Percentiles rank a stretch among this genome's conserved stretches.
Evolutionary conservation across 2,329 filamentous ascomycete genomes (phyloP).

Genomic region (Phyllosticta paracitricarpa): DNA sequence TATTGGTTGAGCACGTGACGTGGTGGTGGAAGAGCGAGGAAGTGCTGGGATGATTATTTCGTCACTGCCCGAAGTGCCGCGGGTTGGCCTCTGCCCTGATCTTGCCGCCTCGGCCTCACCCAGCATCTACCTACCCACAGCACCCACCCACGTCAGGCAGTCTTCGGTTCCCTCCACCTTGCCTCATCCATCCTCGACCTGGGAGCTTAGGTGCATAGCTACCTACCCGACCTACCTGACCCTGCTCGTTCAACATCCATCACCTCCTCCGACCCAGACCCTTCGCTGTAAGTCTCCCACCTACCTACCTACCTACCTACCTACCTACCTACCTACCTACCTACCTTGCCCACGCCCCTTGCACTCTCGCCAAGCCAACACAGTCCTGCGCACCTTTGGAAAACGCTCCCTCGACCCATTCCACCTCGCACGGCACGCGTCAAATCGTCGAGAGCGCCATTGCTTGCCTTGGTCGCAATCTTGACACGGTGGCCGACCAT

Average conservation of each 20-base stretch:
- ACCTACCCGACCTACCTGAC: not conserved
- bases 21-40: not conserved
- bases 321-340: too few species aligned
- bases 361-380: not conserved
- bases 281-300: constrained; percentile 19
- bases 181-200: not conserved
- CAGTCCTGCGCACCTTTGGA: not conserved
- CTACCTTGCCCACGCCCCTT: not conserved
- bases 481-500: not conserved
- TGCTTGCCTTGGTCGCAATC: not conserved
- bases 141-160: constrained; percentile 8
- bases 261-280: not conserved
- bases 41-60: constrained; percentile 8
- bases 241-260: not conserved
- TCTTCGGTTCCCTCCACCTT: constrained; percentile 2
- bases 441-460: not conserved
- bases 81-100: not conserved
- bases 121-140: not conserved
- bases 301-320: too few species aligned
- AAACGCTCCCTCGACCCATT: not conserved
- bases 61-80: constrained; percentile 1
- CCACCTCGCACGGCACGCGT: not conserved
- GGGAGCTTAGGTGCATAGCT: not conserved
- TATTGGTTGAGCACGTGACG: not conserved
- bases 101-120: not conserved